Evolutionary conservation across 352 stramenopile genomes (phyloP), one percentile per base, ranked within the genome.

Genomic region (Phytopythium vexans): DNA sequence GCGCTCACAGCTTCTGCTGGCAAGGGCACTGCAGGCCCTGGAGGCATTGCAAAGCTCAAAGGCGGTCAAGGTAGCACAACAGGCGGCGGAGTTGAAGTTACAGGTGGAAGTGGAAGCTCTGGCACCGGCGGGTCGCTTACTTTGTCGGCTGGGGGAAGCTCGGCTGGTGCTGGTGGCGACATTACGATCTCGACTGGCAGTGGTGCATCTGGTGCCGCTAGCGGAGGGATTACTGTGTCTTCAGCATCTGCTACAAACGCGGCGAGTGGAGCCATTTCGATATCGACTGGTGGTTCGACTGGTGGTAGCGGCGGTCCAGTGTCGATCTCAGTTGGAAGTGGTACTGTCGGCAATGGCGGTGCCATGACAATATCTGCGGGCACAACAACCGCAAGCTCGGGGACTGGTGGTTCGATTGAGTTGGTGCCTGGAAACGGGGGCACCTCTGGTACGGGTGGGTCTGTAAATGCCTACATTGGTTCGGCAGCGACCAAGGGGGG

Each of bases 301-400:
- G 71, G 68, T n/a, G 70, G 64, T 35, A 49, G 33, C 9, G 74
- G 68, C 56, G 77, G 77, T 35, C 41, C 54, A 41, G 68, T 85
- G 39, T 46, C 47, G 7, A 16, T 85, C 10, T 55, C 54, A n/a
- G 71, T 85, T 53, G 69, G 63, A 35, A 58, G 48, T 44, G 66
- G 71, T n/a, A 44, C 55, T 41, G 66, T 52, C 7, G 67, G 61
- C 7, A 35, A 66, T 16, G 73, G 73, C 38, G 68, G 72, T 16
- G 53, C 54, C 15, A 50, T 86, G 16, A 73, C 61, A n/a, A 62
- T 83, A 38, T 64, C 54, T 40, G 73, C 70, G 38, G 78, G 77
- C 6, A 72, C 68, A 27, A 72, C 73, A 11, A 73, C 67, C 3
- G 60, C 52, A 2, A 35, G 45, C 21, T 55, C 27, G 48, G 61